Percentiles rank a stretch among this genome's conserved stretches.
Conservation (phyloP, 139 green algal species). For the Tetraselmis striata region DNA sequence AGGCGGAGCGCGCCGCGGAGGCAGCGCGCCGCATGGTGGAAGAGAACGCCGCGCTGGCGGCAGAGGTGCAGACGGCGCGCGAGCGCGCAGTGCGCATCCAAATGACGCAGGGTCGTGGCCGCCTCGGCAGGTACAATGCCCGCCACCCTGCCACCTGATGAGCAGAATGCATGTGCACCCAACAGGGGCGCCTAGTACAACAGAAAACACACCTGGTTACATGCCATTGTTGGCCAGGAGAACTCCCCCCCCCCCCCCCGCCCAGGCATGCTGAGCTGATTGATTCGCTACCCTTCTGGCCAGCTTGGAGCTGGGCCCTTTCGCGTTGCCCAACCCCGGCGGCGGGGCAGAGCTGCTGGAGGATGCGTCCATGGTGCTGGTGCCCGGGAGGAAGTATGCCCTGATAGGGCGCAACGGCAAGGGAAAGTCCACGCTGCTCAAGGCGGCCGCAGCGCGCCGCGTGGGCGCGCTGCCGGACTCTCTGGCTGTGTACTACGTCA, state of each 20-base stretch:
- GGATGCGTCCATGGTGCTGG: constrained; percentile 10
- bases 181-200: too few relatives aligned
- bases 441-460: constrained; percentile 11
- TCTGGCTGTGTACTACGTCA: constrained; percentile 25
- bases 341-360: constrained; percentile 23
- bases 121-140: neutral
- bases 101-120: neutral
- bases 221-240: too few relatives aligned
- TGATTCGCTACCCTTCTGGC: too few relatives aligned
- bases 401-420: constrained; percentile 33
- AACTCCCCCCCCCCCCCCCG: too few relatives aligned
- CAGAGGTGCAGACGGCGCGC: constrained; percentile 19
- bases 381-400: constrained; percentile 19
- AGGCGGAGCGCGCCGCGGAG: neutral
- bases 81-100: constrained; percentile 1
- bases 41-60: constrained; percentile 3
- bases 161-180: too few relatives aligned
- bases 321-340: constrained; percentile 24
- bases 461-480: constrained; percentile 8
- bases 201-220: too few relatives aligned
- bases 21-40: neutral
- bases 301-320: constrained; percentile 13
- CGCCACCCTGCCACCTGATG: too few relatives aligned
- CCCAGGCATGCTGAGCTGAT: too few relatives aligned
- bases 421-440: constrained; percentile 33